Base-by-base conservation (phyloP, 1,284 basidiomycete species). In the Trametes versicolor region DNA sequence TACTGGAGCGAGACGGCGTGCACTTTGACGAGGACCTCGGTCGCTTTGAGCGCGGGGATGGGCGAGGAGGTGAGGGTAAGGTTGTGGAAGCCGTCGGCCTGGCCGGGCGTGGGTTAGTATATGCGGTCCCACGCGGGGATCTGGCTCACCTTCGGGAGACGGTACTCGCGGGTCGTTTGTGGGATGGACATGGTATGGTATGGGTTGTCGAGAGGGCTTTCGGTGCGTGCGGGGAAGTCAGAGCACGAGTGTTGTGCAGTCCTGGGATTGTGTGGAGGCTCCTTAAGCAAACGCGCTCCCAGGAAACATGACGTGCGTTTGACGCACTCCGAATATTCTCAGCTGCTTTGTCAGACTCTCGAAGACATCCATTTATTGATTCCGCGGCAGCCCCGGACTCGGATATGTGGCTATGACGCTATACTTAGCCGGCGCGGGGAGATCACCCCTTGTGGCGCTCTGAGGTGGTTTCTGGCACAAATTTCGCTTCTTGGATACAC, bases 1-100 rank as follows among this genome's bases (percentile, higher is more conserved):
- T 75, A 83, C 79, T 85, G 82, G 1, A 85, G 73, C 32, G 85
- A 86, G 13, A 86, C 84, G 7, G 85, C 82, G 64, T 84, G 82
- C 27, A 85, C 76, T 67, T 82, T 84, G 63, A 85, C 79, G 36
- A 84, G 77, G 6, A 84, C 85, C 67, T 85, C 80, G 19, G 71
- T 76, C 0, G 79, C 73, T 53, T 75, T 77, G 2, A 79, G 79
- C 29, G 74, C 60, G 2, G 73, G 72, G n/a, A 85, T 67, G 5
- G 76, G 65, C 0, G 66, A 69, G 43, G 78, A 75, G 50, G 65
- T 65, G 36, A 82, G 64, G 25, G 68, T 75, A 9, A 84, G 75
- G 64, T 80, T 74, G 39, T 74, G 68, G 63, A 72, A 68, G 7
- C 72, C 73, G 15, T 77, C 72, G 59, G 75, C 67, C 77, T 72